A percentile compares a stretch with the other conserved stretches of the same genome.
These are phyloP conservation scores for Talaromyces amestolkiae DNA, from an alignment of 2,329 filamentous ascomycete genomes.

Conservation along the genomic window DNA sequence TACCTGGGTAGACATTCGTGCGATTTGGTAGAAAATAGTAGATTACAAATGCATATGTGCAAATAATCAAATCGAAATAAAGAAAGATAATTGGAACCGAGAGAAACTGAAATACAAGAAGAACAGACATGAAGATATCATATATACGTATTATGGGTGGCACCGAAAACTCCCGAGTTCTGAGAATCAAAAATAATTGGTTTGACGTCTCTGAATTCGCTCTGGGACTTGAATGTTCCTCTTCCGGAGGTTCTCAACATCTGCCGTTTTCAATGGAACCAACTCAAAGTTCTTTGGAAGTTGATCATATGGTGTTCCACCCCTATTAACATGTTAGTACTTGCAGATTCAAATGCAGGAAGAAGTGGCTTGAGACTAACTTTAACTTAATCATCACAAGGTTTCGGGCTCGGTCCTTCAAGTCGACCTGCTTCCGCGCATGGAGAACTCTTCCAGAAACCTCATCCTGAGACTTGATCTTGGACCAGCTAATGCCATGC, in stretches of 20 bases:
- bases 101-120: neutral
- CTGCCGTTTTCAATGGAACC: conserved; percentile 37
- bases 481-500: conserved; percentile 48
- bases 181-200: conserved; percentile 2
- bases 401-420: conserved; percentile 57
- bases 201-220: neutral
- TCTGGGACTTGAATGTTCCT: conserved; percentile 15
- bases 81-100: neutral
- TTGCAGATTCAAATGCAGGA: neutral
- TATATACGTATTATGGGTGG: neutral
- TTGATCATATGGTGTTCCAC: conserved; percentile 28
- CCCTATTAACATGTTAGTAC: conserved; percentile 11
- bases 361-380: conserved; percentile 31
- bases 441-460: neutral
- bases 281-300: conserved; percentile 47
- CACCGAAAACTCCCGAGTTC: neutral
- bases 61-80: neutral
- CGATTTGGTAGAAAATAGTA: neutral
- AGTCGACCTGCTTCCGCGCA: conserved; percentile 50
- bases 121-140: neutral
- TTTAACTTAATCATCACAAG: conserved; percentile 48
- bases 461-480: conserved; percentile 41
- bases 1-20: neutral
- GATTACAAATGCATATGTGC: neutral
- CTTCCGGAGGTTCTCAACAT: conserved; percentile 18